phyloP scores from a whole-genome alignment of 129 eudicot genomes.

The Pulicaria dysenterica region DNA sequence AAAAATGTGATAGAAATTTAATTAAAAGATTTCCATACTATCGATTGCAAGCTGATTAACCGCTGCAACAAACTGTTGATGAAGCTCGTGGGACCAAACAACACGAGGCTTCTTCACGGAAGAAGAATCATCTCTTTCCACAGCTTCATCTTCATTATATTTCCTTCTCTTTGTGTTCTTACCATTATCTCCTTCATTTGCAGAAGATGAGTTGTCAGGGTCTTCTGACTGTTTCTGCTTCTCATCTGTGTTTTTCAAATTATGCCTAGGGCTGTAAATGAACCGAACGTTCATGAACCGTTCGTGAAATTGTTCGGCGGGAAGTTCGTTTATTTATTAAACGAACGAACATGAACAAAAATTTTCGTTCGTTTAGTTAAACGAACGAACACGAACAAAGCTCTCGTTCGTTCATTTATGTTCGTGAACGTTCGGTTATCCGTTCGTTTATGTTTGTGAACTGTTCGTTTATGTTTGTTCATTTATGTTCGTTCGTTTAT shows the following conservation, averaged over 20 bases:
- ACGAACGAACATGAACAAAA: no score
- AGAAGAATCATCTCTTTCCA: slow-evolving; percentile 71
- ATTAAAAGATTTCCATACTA: slow-evolving; percentile 39
- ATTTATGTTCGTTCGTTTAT: no score
- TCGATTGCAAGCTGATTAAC: slow-evolving; percentile 87
- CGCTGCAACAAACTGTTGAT: slow-evolving; percentile 86
- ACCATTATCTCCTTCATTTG: slow-evolving; percentile 70
- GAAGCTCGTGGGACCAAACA: slow-evolving; percentile 92
- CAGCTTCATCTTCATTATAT: slow-evolving; percentile 52
- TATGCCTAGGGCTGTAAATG: no score
- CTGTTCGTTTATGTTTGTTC: no score
- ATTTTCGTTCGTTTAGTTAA: no score
- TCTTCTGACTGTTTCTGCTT: slow-evolving; percentile 58
- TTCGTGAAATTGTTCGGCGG: no score
- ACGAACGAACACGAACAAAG: no score
- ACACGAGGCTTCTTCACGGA: slow-evolving; percentile 77
- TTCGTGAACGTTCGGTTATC: no score
- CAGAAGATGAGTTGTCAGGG: slow-evolving; percentile 63
- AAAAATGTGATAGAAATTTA: background rate
- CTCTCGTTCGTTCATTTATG: no score
- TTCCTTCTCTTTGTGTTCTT: slow-evolving; percentile 69
- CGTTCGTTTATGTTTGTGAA: no score
- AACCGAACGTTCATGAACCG: no score
- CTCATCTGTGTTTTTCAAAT: slow-evolving; percentile 12
- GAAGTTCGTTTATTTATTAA: no score